Conservation (phyloP, 352 stramenopile species). For the Thraustochytrium sp. region DNA sequence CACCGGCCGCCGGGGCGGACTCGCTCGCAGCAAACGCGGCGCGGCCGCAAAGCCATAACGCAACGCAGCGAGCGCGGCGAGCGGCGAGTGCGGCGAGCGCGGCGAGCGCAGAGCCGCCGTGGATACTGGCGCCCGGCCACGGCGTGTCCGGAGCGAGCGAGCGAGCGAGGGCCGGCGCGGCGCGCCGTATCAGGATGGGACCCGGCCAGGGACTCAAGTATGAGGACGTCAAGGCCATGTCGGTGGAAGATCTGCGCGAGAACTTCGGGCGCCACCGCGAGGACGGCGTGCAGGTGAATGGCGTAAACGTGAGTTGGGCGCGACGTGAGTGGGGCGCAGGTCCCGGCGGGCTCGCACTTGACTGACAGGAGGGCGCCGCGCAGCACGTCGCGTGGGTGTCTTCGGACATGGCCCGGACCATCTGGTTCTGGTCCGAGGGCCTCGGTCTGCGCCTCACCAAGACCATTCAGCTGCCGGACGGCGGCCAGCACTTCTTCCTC, state of each 20-base stretch:
- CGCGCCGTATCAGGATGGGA: neutral
- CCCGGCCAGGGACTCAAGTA: neutral
- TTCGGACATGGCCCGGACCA: conserved; percentile 41
- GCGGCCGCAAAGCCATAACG: too few species aligned
- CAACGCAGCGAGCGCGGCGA: too few species aligned
- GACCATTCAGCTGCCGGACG: conserved; percentile 39
- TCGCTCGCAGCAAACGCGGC: too few species aligned
- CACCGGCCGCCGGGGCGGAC: too few species aligned
- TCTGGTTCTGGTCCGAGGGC: conserved; percentile 43
- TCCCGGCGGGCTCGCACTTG: neutral
- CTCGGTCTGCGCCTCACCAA: conserved; percentile 39
- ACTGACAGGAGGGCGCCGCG: neutral
- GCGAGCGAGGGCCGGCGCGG: neutral
- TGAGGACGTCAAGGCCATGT: neutral
- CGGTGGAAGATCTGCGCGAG: conserved; percentile 34
- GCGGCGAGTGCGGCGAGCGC: too few species aligned
- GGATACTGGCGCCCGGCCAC: too few species aligned
- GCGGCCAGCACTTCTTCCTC: conserved; percentile 42
- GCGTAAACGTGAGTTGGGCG: conserved; percentile 17
- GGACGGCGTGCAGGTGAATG: neutral
- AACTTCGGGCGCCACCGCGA: neutral
- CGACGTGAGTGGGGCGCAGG: neutral
- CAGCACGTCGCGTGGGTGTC: conserved; percentile 42
- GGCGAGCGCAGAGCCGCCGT: too few species aligned
- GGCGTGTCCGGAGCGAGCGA: neutral